These are phyloP conservation scores for Teunomyces gatunensis DNA, from an alignment of 805 yeast genomes.

Conservation along the genomic window DNA sequence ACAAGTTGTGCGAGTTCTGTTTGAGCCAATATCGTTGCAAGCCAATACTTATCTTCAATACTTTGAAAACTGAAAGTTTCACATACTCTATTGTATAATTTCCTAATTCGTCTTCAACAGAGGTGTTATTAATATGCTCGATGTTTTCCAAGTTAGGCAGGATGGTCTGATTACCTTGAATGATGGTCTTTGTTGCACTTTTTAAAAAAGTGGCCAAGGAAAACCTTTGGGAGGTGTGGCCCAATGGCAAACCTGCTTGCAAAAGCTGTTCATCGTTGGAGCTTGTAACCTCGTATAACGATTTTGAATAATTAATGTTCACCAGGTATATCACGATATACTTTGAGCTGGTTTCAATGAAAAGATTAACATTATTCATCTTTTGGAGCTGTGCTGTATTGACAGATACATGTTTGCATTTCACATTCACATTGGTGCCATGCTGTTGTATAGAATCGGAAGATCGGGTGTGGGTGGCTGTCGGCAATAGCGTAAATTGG, in stretches of 20 bases:
- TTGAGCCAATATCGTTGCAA: constrained; percentile 35
- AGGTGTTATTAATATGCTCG: constrained; percentile 29
- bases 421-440: constrained; percentile 45
- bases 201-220: constrained; percentile 29
- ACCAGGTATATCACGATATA: constrained; percentile 44
- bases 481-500: constrained; percentile 35
- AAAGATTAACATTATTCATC: constrained; percentile 28
- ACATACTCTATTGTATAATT: constrained; percentile 26
- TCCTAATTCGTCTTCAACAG: constrained; percentile 30
- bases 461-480: constrained; percentile 47
- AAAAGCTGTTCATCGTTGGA: constrained; percentile 25
- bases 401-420: constrained; percentile 35
- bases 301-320: constrained; percentile 25
- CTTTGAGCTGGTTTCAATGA: constrained; percentile 39
- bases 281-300: constrained; percentile 33
- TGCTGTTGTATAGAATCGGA: constrained; percentile 41
- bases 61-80: constrained; percentile 27
- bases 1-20: constrained; percentile 37
- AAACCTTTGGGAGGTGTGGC: constrained; percentile 21
- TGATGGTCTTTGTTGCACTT: constrained; percentile 31
- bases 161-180: constrained; percentile 22
- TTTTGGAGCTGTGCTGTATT: constrained; percentile 35
- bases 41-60: constrained; percentile 33
- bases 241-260: constrained; percentile 36
- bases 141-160: constrained; percentile 29